A percentile compares a stretch with the other conserved stretches of the same genome.
Conservation (phyloP, 2,329 filamentous ascomycete species). For the Talaromyces sp. region DNA sequence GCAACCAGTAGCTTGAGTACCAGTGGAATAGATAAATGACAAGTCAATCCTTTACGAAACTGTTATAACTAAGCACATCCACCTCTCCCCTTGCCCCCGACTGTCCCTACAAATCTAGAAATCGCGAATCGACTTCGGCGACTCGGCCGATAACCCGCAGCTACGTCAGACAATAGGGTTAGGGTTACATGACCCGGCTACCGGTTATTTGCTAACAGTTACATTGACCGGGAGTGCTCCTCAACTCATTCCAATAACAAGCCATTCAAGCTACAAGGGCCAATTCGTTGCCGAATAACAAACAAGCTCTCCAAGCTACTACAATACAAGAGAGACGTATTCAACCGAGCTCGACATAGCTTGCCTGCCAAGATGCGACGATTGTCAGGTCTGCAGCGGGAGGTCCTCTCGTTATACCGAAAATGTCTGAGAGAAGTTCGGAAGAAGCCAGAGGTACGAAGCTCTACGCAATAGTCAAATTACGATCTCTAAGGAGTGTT, state of each 20-base stretch:
- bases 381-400: conserved; percentile 83
- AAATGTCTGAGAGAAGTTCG: conserved; percentile 76
- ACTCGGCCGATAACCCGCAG: conserved; percentile 10
- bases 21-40: not conserved
- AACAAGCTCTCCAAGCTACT: not conserved
- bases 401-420: conserved; percentile 82
- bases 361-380: conserved; percentile 26
- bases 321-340: not conserved
- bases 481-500: not conserved
- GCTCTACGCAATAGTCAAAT: not conserved
- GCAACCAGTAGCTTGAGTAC: not conserved
- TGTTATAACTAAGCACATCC: not conserved
- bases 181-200: not conserved
- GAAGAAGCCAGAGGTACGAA: conserved; percentile 71
- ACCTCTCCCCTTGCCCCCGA: too few species aligned
- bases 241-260: not conserved
- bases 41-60: not conserved
- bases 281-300: not conserved
- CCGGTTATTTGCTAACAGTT: not conserved
- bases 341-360: not conserved
- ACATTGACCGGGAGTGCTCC: not conserved
- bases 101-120: not conserved
- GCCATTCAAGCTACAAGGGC: not conserved
- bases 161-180: not conserved
- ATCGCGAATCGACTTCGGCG: not conserved